These are phyloP conservation scores for Eruca vesicaria DNA, from an alignment of 441 rosid genomes.

Conservation along the genomic window DNA sequence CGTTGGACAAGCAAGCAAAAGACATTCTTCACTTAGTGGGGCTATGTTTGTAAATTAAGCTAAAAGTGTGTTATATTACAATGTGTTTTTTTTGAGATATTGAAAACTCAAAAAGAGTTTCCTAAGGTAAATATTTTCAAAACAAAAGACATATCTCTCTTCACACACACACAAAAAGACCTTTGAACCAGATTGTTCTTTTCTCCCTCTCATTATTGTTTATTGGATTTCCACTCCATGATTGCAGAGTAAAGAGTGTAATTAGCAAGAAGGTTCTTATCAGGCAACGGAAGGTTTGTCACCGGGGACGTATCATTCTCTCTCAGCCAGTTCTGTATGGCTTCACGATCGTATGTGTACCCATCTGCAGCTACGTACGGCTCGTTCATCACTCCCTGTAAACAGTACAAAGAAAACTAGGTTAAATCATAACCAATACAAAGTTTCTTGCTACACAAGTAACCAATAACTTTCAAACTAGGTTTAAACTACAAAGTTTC, in stretches of 20 bases:
- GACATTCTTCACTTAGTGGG: too few relatives aligned
- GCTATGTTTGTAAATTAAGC: too few relatives aligned
- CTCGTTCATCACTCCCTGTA: constrained; percentile 79
- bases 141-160: not conserved
- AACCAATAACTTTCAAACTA: not conserved
- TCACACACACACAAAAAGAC: not conserved
- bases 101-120: not conserved
- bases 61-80: too few relatives aligned
- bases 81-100: too few relatives aligned
- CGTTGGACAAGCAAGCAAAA: too few relatives aligned
- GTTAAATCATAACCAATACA: not conserved
- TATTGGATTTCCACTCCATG: constrained; percentile 66
- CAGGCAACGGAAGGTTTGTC: constrained; percentile 62
- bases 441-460: not conserved
- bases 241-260: constrained; percentile 77
- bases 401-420: not conserved
- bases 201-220: constrained; percentile 19
- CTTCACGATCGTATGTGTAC: constrained; percentile 68
- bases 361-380: constrained; percentile 96
- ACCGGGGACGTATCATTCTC: constrained; percentile 63
- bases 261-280: constrained; percentile 70
- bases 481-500: not conserved
- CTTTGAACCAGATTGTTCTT: not conserved
- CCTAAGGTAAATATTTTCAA: not conserved
- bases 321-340: constrained; percentile 73